A percentile compares a stretch with the other conserved stretches of the same genome.
Conservation (phyloP, 1,139 yeast genomes). For the Kurtzmaniella quercitrusa region DNA sequence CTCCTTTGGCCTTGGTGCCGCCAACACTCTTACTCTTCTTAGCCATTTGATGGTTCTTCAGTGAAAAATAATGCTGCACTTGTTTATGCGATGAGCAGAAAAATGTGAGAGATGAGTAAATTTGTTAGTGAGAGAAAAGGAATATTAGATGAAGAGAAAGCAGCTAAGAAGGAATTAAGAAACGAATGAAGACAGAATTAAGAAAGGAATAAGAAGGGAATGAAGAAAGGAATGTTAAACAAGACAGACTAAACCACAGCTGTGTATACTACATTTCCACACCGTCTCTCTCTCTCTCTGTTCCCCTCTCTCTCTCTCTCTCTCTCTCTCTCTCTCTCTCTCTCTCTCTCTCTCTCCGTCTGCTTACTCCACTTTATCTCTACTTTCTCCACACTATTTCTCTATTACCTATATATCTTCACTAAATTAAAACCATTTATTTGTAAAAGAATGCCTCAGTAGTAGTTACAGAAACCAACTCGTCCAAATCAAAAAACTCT, state of each 20-base stretch:
- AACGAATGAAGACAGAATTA: too few relatives aligned
- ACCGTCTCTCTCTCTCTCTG: too few relatives aligned
- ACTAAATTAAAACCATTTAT: conserved; percentile 9
- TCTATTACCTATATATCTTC: neutral
- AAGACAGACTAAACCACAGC: too few relatives aligned
- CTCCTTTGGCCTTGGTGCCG: conserved; percentile 6
- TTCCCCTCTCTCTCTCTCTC: too few relatives aligned
- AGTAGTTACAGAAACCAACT: conserved; percentile 32
- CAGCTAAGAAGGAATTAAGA: too few relatives aligned
- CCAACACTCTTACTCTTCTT: conserved; percentile 11
- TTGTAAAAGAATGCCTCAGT: conserved; percentile 38
- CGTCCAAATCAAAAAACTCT: conserved; percentile 40
- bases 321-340: too few relatives aligned
- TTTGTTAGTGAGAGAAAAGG: too few relatives aligned
- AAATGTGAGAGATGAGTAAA: neutral
- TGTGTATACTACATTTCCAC: too few relatives aligned
- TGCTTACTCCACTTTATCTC: neutral
- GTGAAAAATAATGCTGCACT: neutral
- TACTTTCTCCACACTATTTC: neutral
- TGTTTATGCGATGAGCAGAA: conserved; percentile 6
- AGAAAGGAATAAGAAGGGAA: too few relatives aligned
- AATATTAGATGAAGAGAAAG: too few relatives aligned
- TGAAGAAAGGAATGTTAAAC: too few relatives aligned
- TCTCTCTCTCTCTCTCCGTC: too few relatives aligned
- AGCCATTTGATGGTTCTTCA: conserved; percentile 11